A percentile compares a stretch with the other conserved stretches of the same genome.
phyloP scores from a whole-genome alignment of 257 asterid genomes.

The Jacaranda mimosifolia region DNA sequence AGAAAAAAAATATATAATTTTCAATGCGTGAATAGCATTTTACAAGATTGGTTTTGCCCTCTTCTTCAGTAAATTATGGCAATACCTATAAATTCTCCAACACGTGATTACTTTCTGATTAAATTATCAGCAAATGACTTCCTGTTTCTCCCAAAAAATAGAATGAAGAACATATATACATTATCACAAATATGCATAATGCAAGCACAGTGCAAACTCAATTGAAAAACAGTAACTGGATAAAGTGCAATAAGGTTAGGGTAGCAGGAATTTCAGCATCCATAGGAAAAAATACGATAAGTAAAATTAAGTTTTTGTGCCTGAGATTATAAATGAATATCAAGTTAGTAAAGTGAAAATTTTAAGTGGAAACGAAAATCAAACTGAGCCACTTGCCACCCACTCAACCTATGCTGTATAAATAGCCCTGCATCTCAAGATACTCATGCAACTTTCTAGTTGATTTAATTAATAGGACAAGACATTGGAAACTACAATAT shows the following conservation, averaged over 20 bases:
- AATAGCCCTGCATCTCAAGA: slow-evolving; percentile 2
- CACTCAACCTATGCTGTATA: background rate
- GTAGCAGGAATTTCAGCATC: background rate
- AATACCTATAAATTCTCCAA: background rate
- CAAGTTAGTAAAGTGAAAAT: background rate
- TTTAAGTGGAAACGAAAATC: background rate
- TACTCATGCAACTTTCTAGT: slow-evolving; percentile 8
- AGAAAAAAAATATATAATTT: background rate
- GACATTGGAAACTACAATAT: background rate
- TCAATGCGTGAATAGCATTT: background rate
- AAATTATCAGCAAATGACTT: no score
- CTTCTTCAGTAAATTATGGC: slow-evolving; percentile 1
- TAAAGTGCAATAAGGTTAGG: background rate
- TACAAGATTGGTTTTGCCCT: background rate
- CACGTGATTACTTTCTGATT: background rate
- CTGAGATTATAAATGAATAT: background rate
- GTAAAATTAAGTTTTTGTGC: slow-evolving; percentile 1
- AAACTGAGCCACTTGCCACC: slow-evolving; percentile 15
- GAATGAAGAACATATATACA: background rate
- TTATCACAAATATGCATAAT: background rate
- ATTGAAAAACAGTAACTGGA: slow-evolving; percentile 4
- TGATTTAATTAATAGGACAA: background rate
- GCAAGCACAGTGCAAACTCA: background rate
- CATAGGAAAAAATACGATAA: background rate
- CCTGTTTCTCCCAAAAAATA: background rate